Base-by-base conservation (phyloP, 345 rosid genomes). In the Dovyalis caffra region DNA sequence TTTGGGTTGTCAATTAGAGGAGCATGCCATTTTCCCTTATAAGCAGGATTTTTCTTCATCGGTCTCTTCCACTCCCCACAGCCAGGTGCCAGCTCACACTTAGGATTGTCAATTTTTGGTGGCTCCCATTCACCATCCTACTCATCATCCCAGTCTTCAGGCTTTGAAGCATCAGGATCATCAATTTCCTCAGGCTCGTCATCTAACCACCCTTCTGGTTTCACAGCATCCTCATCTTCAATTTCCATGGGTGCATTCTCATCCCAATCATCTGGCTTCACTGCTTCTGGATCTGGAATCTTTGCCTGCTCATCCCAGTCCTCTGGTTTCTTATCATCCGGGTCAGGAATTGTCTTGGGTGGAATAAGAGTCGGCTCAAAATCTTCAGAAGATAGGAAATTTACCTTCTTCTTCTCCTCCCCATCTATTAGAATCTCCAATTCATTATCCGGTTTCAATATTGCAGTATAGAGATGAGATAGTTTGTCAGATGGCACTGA, bases 111-210 rank as follows among this genome's bases (percentile, higher is more conserved):
- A 76, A 88, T 80, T 83, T 92, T 92, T 14, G 95, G 95, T 26
- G 95, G 90, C 76, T 92, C 97, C 93, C 94, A 92, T 81, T 88
- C 89, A 79, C 95, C 97, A 82, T 92, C 97, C 81, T 92, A 95
- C 76, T 92, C 97, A 9, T 92, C 95, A 85, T 92, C 95, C 97
- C 97, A 90, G 74, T 92, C 97, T 76, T 89, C 95, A 10, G 97
- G 97, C 66, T 92, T 92, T 53, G 90, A 70, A 6, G 97, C 97
- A n/a, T 92, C 97, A 4, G 97, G 93, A 77, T 92, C 97, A 29
- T 92, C 93, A 6, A 92, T 78, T 77, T 92, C 97, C 83, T 92
- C 97, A 70, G 97, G 92, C 82, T 92, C 97, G 73, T 92, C 95
- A 68, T 90, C 95, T 63, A 92, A 80, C 95, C 97, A 92, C 71